These are phyloP conservation scores for Puccinia brachypodii DNA, from an alignment of 1,284 basidiomycete species.

Conservation along the genomic window DNA sequence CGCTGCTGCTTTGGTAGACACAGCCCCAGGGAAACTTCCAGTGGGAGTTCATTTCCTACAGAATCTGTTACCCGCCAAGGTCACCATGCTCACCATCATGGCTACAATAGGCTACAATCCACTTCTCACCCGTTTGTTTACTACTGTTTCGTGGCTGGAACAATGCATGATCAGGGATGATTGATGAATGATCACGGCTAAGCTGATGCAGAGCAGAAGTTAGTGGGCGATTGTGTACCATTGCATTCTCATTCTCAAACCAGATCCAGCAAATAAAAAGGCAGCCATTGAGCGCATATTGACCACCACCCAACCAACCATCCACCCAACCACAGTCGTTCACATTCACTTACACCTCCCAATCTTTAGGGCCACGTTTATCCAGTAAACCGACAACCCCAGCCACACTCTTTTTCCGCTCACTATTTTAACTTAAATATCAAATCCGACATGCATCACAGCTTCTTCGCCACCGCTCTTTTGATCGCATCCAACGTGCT, in stretches of 20 bases:
- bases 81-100: neutral
- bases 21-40: neutral
- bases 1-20: neutral
- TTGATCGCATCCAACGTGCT: neutral
- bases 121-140: neutral
- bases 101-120: neutral
- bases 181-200: neutral
- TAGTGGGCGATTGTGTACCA: neutral
- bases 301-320: neutral
- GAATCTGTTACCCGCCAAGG: neutral
- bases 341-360: neutral
- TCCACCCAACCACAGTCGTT: neutral
- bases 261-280: neutral
- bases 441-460: neutral
- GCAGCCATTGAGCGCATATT: too few relatives aligned
- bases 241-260: neutral
- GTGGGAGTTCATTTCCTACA: neutral
- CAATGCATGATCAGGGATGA: too few relatives aligned
- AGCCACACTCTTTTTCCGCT: neutral
- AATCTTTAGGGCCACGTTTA: neutral
- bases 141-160: neutral
- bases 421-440: neutral
- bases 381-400: neutral
- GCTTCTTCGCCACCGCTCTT: conserved; percentile 15
- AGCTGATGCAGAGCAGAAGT: neutral